Evolutionary conservation across 1,139 yeast genomes (phyloP).

Genomic region (Magnusiomyces clavatus): DNA sequence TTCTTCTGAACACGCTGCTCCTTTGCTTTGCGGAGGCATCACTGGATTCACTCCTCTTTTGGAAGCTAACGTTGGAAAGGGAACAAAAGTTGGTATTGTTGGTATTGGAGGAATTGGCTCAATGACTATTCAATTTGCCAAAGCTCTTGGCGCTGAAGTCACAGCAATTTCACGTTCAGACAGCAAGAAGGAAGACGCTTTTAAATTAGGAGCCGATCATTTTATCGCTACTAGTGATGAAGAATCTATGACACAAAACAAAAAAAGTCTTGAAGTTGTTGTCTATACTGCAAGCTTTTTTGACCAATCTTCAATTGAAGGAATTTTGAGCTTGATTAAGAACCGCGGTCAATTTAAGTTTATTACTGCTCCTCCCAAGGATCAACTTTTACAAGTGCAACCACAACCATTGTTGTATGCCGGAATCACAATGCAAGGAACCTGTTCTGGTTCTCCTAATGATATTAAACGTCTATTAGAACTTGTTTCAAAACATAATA

Average conservation of each 20-base stretch:
- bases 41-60: conserved; percentile 50
- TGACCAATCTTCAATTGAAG: background rate
- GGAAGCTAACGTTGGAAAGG: background rate
- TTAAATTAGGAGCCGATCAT: conserved; percentile 39
- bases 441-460: conserved; percentile 15
- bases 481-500: conserved; percentile 44
- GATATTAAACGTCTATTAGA: conserved; percentile 49
- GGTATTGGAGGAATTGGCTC: conserved; percentile 56
- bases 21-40: conserved; percentile 61
- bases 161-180: conserved; percentile 41
- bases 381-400: background rate
- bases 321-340: background rate
- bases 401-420: background rate
- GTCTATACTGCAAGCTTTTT: conserved; percentile 36
- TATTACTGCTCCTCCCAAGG: conserved; percentile 2
- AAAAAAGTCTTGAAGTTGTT: conserved; percentile 40
- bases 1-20: conserved; percentile 45
- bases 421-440: background rate
- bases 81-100: conserved; percentile 37
- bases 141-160: conserved; percentile 47
- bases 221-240: conserved; percentile 36
- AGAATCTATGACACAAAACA: conserved; percentile 22
- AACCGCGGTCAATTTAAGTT: conserved; percentile 2
- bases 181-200: conserved; percentile 39
- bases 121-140: conserved; percentile 46